Conservation (phyloP, 345 rosid genomes). For the Populus simonii region DNA sequence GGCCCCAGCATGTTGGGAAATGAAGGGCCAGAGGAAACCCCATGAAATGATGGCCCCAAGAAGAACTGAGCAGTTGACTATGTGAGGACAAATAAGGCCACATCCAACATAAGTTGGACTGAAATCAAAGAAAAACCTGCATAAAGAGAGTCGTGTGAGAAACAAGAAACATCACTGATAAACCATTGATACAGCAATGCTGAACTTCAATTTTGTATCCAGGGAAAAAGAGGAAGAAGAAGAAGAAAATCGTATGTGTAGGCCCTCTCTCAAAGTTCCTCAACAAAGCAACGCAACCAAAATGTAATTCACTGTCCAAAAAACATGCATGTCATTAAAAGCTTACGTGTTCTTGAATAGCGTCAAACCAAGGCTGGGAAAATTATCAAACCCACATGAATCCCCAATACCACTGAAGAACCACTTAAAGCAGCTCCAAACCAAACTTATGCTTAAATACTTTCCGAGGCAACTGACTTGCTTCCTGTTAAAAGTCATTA, state of each 20-base stretch:
- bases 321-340: neutral
- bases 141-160: constrained; percentile 8
- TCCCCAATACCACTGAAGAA: constrained; percentile 93
- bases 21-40: constrained; percentile 89
- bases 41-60: constrained; percentile 86
- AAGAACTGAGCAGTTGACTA: constrained; percentile 86
- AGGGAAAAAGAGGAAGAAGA: neutral
- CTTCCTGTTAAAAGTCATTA: constrained; percentile 48
- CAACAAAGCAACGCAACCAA: neutral
- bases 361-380: constrained; percentile 80
- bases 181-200: neutral
- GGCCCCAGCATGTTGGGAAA: constrained; percentile 69
- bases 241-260: neutral
- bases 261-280: neutral
- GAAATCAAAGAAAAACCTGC: constrained; percentile 90
- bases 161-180: neutral
- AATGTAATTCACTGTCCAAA: neutral
- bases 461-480: constrained; percentile 88
- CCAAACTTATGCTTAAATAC: constrained; percentile 77
- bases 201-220: neutral
- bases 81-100: constrained; percentile 93
- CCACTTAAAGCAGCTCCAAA: constrained; percentile 98
- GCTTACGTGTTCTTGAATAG: constrained; percentile 81
- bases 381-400: constrained; percentile 90
- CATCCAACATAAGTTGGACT: constrained; percentile 96